Conservation (phyloP, 345 rosid species). For the Aquilaria yunnanensis region DNA sequence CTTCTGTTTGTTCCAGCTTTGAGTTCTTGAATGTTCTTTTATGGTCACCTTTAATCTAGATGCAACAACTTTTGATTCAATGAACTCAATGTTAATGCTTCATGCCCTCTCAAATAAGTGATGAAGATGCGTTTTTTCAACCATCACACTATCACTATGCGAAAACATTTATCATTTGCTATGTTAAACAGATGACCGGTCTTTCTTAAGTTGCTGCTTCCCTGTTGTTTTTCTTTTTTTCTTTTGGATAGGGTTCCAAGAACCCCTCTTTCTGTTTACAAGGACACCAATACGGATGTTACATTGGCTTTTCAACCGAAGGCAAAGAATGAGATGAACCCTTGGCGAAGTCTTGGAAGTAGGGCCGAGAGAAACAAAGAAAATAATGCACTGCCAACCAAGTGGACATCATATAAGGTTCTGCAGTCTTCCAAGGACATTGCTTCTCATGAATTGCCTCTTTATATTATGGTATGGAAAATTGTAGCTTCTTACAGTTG, state of each 20-base stretch:
- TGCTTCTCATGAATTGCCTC: neutral
- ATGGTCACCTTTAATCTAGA: no score
- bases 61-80: no score
- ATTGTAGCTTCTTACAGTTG: slow-evolving; percentile 10
- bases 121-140: no score
- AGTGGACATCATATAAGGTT: slow-evolving; percentile 85
- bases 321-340: slow-evolving; percentile 38
- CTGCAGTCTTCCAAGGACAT: no score
- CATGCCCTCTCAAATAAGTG: no score
- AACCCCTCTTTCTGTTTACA: slow-evolving; percentile 49
- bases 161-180: no score
- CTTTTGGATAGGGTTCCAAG: slow-evolving; percentile 34
- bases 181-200: no score
- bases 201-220: no score
- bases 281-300: slow-evolving; percentile 37
- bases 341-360: slow-evolving; percentile 64
- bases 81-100: no score
- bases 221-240: neutral
- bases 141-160: no score
- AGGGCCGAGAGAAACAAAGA: slow-evolving; percentile 92
- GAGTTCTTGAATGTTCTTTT: no score
- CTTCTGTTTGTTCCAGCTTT: no score
- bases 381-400: slow-evolving; percentile 62
- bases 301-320: slow-evolving; percentile 29
- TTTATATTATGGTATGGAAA: neutral